These are phyloP conservation scores for Steccherinum ochraceum DNA, from an alignment of 768 basidiomycete genomes.

Conservation along the genomic window DNA sequence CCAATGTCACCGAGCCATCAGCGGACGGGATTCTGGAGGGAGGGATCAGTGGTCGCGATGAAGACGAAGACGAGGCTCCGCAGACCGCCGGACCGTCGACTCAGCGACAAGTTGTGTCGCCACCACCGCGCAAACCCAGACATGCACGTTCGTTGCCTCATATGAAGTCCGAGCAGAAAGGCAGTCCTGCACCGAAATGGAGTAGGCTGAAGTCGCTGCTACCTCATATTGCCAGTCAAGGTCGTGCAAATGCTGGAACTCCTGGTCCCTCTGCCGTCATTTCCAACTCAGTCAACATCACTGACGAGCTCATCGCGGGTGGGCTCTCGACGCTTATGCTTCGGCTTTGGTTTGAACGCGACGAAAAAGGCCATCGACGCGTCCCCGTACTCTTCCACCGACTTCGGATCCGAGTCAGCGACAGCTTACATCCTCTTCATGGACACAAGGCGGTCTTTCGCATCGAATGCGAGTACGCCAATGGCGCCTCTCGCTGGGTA, in stretches of 20 bases:
- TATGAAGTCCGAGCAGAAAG: constrained; percentile 5
- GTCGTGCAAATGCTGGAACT: constrained; percentile 23
- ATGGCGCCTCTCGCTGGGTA: constrained; percentile 89
- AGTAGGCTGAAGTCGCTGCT: constrained; percentile 57
- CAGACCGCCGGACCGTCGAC: not conserved
- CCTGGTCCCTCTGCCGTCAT: constrained; percentile 47
- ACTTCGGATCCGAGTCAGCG: constrained; percentile 77
- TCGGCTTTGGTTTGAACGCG: constrained; percentile 79
- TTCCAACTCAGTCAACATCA: constrained; percentile 60
- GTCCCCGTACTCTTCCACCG: constrained; percentile 76
- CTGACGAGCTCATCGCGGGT: constrained; percentile 75
- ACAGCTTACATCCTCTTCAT: constrained; percentile 78
- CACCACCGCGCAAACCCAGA: not conserved
- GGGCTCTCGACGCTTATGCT: constrained; percentile 76
- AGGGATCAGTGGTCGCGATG: constrained; percentile 6
- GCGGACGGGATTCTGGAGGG: not conserved
- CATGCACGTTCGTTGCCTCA: constrained; percentile 7
- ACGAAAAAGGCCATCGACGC: constrained; percentile 78
- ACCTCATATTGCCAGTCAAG: constrained; percentile 42
- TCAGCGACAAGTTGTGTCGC: not conserved
- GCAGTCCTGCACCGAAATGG: constrained; percentile 42
- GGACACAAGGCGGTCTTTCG: constrained; percentile 76
- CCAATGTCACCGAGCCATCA: not conserved
- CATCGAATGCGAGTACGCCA: constrained; percentile 95
- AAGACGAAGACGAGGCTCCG: constrained; percentile 6